Base-by-base conservation (phyloP, 352 stramenopile genomes). In the Phytophthora cactorum region DNA sequence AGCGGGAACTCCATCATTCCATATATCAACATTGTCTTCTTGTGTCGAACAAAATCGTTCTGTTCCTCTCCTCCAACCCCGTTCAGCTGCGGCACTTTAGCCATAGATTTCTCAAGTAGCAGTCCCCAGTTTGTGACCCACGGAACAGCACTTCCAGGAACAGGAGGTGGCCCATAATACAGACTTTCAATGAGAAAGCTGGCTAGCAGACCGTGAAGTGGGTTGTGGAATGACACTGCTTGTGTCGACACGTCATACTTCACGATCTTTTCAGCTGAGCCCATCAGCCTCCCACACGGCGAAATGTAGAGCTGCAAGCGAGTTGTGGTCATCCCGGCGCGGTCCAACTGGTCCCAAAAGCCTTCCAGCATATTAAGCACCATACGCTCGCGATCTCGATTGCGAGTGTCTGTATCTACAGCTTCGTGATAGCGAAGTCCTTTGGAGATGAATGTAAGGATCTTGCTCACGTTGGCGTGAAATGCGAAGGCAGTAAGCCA, bases 401-500 rank as follows among this genome's bases (percentile, higher is more conserved):
- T 71, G n/a, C 55, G 69, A 39, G 56, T 43, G 2, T 75, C 74
- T 1, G 71, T 66, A 15, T 76, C 62, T 9, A 39, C 58, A 43
- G 74, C 75, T 59, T 88, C 75, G 31, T 87, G 75, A 47, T 89
- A 82, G 14, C 84, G 86, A 28, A 93, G 47, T 0, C 82, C 82
- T 59, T 89, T 92, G 6, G 79, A 79, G 8, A 92, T 71, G 6
- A 88, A 78, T 2, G 81, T 84, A 15, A 86, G 44, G 17, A 92
- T 71, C 44, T 88, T 88, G 38, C 80, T 92, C 43, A 90, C 74
- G 41, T 82, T 86, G 7, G 82, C 85, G 44, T 92, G 86, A 55
- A 99, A 89, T 22, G 88, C 90, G 80, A 98, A 98, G 0, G 97
- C 96, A 6, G 91, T 90, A 34, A 98, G 76, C 95, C 96, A 99